A percentile compares a stretch with the other conserved stretches of the same genome.
These are phyloP conservation scores for Cyberlindnera japonica DNA, from an alignment of 805 yeast species.

Conservation along the genomic window DNA sequence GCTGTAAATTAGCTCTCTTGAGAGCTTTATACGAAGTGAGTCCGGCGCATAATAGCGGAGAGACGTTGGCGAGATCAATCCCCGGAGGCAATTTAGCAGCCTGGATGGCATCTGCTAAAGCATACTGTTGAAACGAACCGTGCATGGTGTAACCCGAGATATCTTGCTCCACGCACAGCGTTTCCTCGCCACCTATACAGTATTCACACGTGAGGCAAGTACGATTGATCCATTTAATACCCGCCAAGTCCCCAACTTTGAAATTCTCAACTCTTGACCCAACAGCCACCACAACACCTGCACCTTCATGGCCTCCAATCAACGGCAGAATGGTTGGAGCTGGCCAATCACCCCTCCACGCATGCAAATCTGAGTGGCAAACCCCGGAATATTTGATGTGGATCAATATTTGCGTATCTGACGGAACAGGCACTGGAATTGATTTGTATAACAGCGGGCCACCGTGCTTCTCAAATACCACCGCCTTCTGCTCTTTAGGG, in stretches of 20 bases:
- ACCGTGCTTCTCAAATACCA: constrained; percentile 44
- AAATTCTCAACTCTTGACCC: constrained; percentile 57
- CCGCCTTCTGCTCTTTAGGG: constrained; percentile 47
- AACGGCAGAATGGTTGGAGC: constrained; percentile 50
- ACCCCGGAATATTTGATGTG: constrained; percentile 61
- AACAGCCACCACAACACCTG: constrained; percentile 61
- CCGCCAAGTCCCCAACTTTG: constrained; percentile 61
- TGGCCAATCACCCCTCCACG: constrained; percentile 57
- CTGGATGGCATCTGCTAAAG: constrained; percentile 59
- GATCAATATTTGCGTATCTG: constrained; percentile 49
- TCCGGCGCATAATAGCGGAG: constrained; percentile 75
- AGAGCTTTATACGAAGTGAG: constrained; percentile 69
- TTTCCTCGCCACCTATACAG: constrained; percentile 54
- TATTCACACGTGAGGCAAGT: constrained; percentile 62
- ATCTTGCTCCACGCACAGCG: constrained; percentile 65
- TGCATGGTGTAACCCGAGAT: constrained; percentile 73
- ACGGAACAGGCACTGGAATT: constrained; percentile 51
- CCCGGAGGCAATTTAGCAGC: constrained; percentile 55
- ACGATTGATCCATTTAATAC: constrained; percentile 66
- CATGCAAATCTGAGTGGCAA: constrained; percentile 64
- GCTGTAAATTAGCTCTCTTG: constrained; percentile 48
- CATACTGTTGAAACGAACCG: constrained; percentile 75
- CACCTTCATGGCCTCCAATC: constrained; percentile 74
- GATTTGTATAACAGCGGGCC: constrained; percentile 45
- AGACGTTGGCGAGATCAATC: constrained; percentile 48